Base-by-base conservation (phyloP, 2,329 filamentous ascomycete genomes). In the Niveomyces coronatus region DNA sequence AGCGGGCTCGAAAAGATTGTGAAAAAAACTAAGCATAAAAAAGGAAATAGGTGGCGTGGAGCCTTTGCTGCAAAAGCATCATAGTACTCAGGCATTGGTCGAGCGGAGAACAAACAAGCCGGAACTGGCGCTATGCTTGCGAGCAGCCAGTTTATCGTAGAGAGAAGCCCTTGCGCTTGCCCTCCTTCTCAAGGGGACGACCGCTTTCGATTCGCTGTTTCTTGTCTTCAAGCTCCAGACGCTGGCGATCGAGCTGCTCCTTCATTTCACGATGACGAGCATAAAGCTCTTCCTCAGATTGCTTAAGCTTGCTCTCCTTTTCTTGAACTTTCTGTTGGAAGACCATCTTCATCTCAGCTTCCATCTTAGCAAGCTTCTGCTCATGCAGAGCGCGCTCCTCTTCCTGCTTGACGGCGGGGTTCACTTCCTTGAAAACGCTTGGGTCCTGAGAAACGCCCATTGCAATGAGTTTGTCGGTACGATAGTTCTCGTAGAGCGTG, bases 331-430 rank as follows among this genome's bases (percentile, higher is more conserved):
- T 98, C 64, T 98, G 91, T 65, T 96, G 91, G 86, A 98, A 98
- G 52, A 98, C 91, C 85, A 95, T 94, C 85, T 98, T 98, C 91
- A 98, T 98, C 67, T 98, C 91, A 57, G 87, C 80, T 67, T 98
- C 91, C 91, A 98, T 98, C 85, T 98, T 98, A 64, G 89, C 86
- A 53, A 98, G 85, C 75, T 98, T 98, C 75, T 95, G 88, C 70
- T 98, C 91, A 75, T 98, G 91, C 52, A 98, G 74, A 47, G 85
- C 82, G 55, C 91, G 86, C 74, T 98, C 91, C 70, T 98, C 91
- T 64, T 98, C 91, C 68, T 98, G 91, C 82, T 98, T 98, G 67
- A 96, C 91, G 32, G 91, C 89, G 47, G 91, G 91, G 77, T 98
- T 98, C 74, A 98, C 87, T 79, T 98, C 91, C 79, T 98, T 98